Evolutionary conservation across 2,329 filamentous ascomycete genomes (phyloP).

Genomic region (Calonectria multiphialidica): DNA sequence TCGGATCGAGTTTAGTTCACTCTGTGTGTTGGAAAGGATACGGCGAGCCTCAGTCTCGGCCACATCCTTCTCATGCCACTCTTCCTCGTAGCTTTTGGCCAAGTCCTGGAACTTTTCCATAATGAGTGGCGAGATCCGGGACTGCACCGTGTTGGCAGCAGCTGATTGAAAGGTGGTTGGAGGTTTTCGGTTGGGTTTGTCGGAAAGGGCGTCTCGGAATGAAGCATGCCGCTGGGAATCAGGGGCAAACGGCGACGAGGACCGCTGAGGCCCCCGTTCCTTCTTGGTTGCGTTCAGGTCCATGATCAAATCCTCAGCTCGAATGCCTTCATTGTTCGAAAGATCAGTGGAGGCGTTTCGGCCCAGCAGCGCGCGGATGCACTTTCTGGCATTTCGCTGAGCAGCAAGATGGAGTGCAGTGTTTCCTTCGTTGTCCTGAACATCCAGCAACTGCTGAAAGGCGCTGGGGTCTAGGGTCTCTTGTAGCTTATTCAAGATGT

Average conservation of each 20-base stretch:
- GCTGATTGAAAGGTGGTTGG: conserved; percentile 66
- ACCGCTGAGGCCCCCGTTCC: conserved; percentile 77
- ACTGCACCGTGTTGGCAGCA: conserved; percentile 77
- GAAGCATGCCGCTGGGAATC: conserved; percentile 69
- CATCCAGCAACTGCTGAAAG: conserved; percentile 83
- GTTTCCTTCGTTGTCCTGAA: conserved; percentile 88
- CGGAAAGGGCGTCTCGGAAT: conserved; percentile 63
- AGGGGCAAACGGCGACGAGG: conserved; percentile 78
- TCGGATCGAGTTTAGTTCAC: conserved; percentile 72
- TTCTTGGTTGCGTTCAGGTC: conserved; percentile 77
- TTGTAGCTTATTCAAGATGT: conserved; percentile 86
- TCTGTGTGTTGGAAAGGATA: conserved; percentile 74
- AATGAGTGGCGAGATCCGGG: conserved; percentile 76
- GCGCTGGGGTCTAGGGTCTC: conserved; percentile 82
- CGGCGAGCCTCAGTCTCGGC: conserved; percentile 76
- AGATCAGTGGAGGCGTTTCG: conserved; percentile 88
- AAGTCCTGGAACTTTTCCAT: conserved; percentile 80
- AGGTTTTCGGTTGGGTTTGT: conserved; percentile 56
- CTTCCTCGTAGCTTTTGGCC: conserved; percentile 78
- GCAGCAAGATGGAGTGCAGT: conserved; percentile 84
- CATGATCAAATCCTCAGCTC: conserved; percentile 87
- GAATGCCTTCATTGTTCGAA: conserved; percentile 83
- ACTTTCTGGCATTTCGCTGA: conserved; percentile 88
- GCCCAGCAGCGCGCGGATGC: conserved; percentile 82
- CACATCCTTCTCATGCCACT: conserved; percentile 79